These are phyloP conservation scores for Cajanus cajan DNA, from an alignment of 306 rosid genomes.

Conservation along the genomic window DNA sequence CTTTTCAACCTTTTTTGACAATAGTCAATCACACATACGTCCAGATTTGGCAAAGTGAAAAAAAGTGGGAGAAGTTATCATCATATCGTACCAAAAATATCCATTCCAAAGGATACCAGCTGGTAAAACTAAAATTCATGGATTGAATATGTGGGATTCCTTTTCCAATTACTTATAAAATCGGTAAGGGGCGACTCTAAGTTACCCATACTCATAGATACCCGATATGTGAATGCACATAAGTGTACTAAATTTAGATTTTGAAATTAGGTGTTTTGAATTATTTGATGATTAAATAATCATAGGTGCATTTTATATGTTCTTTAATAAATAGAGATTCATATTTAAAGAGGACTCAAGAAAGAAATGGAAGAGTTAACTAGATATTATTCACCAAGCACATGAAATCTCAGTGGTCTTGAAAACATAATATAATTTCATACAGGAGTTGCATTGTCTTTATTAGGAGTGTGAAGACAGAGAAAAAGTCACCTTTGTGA, in stretches of 20 bases:
- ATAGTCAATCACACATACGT: neutral
- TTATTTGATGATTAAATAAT: neutral
- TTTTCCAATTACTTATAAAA: neutral
- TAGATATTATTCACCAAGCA: slow-evolving; percentile 5
- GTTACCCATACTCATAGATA: neutral
- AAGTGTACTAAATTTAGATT: neutral
- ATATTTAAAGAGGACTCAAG: neutral
- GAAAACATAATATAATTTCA: neutral
- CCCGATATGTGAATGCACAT: neutral
- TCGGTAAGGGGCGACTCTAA: neutral
- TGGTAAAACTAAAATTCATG: neutral
- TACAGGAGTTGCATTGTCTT: neutral
- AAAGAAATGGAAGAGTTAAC: neutral
- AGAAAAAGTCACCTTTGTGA: slow-evolving; percentile 43
- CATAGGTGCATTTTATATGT: neutral
- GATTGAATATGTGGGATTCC: neutral
- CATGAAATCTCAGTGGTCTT: neutral
- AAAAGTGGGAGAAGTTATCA: neutral
- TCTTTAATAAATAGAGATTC: neutral
- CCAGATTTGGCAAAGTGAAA: neutral
- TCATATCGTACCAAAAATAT: neutral
- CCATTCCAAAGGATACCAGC: neutral
- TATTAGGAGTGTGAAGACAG: neutral
- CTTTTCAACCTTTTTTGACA: neutral
- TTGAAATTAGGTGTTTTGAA: neutral